phyloP scores from a whole-genome alignment of 2,329 filamentous ascomycete species.

The Geosmithia flava region DNA sequence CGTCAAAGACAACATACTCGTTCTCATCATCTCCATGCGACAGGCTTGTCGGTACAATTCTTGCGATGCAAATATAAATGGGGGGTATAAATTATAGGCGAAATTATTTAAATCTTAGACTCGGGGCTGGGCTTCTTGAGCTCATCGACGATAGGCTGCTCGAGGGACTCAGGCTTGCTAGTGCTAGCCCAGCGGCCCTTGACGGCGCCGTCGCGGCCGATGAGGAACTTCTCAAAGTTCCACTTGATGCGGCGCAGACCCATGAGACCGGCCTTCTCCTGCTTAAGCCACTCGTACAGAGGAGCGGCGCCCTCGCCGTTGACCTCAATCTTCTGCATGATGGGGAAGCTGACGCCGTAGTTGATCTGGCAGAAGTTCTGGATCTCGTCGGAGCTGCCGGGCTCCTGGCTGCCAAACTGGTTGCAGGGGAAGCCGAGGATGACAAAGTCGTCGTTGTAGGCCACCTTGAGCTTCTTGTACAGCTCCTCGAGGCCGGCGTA shows the following conservation, averaged over 20 bases:
- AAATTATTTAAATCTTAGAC: not conserved
- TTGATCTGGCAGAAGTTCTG: conserved; percentile 82
- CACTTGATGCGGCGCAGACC: conserved; percentile 91
- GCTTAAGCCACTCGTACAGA: conserved; percentile 66
- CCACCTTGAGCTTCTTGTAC: conserved; percentile 63
- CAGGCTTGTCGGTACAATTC: too few relatives aligned
- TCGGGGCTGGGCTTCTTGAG: conserved; percentile 31
- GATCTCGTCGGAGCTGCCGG: conserved; percentile 69
- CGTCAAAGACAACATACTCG: too few relatives aligned
- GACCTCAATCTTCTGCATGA: conserved; percentile 86
- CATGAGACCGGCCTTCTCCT: conserved; percentile 66
- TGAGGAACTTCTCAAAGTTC: conserved; percentile 99
- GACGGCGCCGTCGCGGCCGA: conserved; percentile 77
- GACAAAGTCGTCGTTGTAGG: conserved; percentile 64
- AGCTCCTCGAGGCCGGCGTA: conserved; percentile 83
- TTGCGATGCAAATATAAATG: too few relatives aligned
- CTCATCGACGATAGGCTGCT: conserved; percentile 64
- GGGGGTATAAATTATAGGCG: too few relatives aligned
- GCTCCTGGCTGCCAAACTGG: conserved; percentile 89
- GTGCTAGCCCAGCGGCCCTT: conserved; percentile 78
- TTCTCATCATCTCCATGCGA: too few relatives aligned
- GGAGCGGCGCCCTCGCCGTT: conserved; percentile 77
- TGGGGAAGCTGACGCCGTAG: conserved; percentile 83
- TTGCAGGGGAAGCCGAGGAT: conserved; percentile 98
- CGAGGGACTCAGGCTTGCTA: conserved; percentile 73